A percentile compares a stretch with the other conserved stretches of the same genome.
Conservation (phyloP, 331 rosid species). For the Stylosanthes scabra region DNA sequence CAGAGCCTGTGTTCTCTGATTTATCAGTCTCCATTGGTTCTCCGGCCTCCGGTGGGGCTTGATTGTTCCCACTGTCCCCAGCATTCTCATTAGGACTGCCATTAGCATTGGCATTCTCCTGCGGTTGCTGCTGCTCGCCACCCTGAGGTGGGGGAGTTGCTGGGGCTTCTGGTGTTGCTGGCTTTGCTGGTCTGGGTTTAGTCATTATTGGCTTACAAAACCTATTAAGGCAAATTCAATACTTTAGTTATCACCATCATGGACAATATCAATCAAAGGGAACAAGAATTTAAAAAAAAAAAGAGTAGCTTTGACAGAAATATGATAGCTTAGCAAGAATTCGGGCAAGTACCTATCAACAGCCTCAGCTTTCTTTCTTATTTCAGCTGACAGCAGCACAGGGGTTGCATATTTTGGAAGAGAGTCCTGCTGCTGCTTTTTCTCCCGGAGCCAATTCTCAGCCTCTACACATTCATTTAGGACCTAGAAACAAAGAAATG, state of each 20-base stretch:
- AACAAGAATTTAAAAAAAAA: not conserved
- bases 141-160: constrained; percentile 67
- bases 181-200: constrained; percentile 81
- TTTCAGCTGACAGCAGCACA: constrained; percentile 73
- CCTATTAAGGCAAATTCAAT: constrained; percentile 44
- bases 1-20: constrained; percentile 57
- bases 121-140: constrained; percentile 69
- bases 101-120: constrained; percentile 48
- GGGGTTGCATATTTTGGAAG: constrained; percentile 85
- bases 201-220: constrained; percentile 87
- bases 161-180: constrained; percentile 63
- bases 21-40: constrained; percentile 94
- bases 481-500: constrained; percentile 51
- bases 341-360: constrained; percentile 67
- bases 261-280: not conserved
- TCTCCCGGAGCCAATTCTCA: constrained; percentile 91
- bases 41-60: constrained; percentile 52
- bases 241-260: not conserved
- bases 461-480: constrained; percentile 81
- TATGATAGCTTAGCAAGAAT: not conserved
- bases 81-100: constrained; percentile 40
- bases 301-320: too few species aligned
- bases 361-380: constrained; percentile 81
- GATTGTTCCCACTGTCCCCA: constrained; percentile 42
- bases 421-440: constrained; percentile 67